Evolutionary conservation across 139 green algal genomes (phyloP), one percentile per base, ranked within the genome.

Genomic region (Picochlorum sp.): DNA sequence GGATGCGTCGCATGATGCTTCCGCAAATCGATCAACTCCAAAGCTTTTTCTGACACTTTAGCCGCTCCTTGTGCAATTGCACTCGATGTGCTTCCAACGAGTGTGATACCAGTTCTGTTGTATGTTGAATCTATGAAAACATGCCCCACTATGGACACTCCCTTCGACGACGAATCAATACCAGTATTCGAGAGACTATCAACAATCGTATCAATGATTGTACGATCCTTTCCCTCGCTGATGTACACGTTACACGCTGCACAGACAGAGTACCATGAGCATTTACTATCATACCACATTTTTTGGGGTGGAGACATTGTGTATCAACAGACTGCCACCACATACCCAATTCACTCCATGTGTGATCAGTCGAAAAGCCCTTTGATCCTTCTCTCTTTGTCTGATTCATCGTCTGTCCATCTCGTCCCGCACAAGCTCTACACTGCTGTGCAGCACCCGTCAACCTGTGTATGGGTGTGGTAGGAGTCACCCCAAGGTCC

Each of bases 21-120:
- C 10, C 60, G 61, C 37, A 94, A 63, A 65, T 94, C 83, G 0
- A 93, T 57, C 4, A 60, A 65, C 6, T 9, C 11, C 23, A 92
- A 52, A 20, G 85, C 85, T 7, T 65, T 60, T 4, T 52, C 45
- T 1, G 74, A 68, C 20, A 92, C 49, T 18, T 9, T 24, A 34
- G 66, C 20, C 4, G 74, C 77, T 1, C 72, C 68, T 0, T 26
- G 31, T 2, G 60, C 57, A 3, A 90, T 76, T 68, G 28, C 16
- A 24, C 38, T 11, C 41, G 38, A 16, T 7, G n/a, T 34, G 3
- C 16, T 28, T 11, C 20, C 13, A 16, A 77, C 69, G 0, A 95
- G 55, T 0, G 83, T 93, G 65, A 90, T 85, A 31, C 78, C 76
- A 9, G 72, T 89, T 0, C 87, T 73, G 67, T 95, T 80, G 77